Base-by-base conservation (phyloP, 202 grass and related monocot genomes). In the Saccharum hybrid region DNA sequence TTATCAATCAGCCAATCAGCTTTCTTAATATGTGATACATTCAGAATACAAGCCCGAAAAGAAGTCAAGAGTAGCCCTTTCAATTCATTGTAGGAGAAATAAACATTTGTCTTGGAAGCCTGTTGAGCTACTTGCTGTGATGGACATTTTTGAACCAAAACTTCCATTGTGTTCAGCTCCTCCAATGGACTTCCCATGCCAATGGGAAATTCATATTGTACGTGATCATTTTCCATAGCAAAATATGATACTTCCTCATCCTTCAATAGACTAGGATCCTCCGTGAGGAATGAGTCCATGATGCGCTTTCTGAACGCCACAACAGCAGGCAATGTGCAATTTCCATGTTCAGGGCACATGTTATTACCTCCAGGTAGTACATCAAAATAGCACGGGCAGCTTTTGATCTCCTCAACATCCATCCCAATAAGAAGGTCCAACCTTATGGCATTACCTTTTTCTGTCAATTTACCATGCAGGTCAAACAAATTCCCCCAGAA, bases 401-500 rank as follows among this genome's bases (percentile, higher is more conserved):
- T 63, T 63, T 77, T 26, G 12, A 77, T 43, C n/a, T 77, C 61
- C 3, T 42, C 21, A 77, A 77, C 37, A 77, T 77, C 74, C 37
- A 77, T 7, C 21, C 57, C 56, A 28, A 77, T 62, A 42, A 63
- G 74, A 62, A 77, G 52, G 57, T 77, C 74, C 56, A 77, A 62
- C 39, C 74, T 77, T 77, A 77, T 77, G 36, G 41, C 41, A 14
- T 63, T 77, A 30, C 56, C 74, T 63, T 60, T 77, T 30, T 63
- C 56, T 63, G 56, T 76, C 21, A 77, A 77, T 63, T 77, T 41
- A 63, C 74, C 74, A 77, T 43, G 36, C 21, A 63, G 12, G 8
- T 63, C 38, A 63, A 77, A 77, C 37, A 77, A 63, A 62, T 63
- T 77, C 13, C 56, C 56, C 74, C 74, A 77, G 38, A 77, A 77